Evolutionary conservation across 202 grass and related monocot species (phyloP), one percentile per base, ranked within the genome.

Genomic region (Bolboschoenoplectus hybrid): DNA sequence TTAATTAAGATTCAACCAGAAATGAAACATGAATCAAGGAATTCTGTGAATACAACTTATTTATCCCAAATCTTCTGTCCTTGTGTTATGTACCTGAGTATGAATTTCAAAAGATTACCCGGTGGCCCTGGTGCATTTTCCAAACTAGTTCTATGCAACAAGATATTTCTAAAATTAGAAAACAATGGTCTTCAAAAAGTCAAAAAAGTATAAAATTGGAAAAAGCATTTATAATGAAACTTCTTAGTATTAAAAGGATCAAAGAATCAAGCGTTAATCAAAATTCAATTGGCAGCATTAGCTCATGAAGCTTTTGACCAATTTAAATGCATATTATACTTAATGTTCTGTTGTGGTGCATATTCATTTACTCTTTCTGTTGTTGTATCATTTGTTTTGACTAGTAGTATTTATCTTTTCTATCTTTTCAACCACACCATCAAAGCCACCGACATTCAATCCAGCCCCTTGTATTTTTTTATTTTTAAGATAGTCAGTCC

Each of bases 281-380:
- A 51, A 74, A 32, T 74, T 50, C 4, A 74, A 74, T 32, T 70
- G 38, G 67, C 67, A 71, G 40, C 39, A 39, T 43, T 71, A 45
- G 2, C 13, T 46, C n/a, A 74, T 50, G 10, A 52, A 74, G 46
- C 10, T 74, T 32, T 57, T 40, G 4, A 39, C 51, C 35, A 60
- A 80, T 19, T n/a, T 58, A 41, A 60, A 20, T 41, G 36, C 75
- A 60, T 58, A 49, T 3, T 50, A 5, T 73, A 49, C 5, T 77
- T 79, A 43, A 1, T 11, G 19, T 80, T 36, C 1, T 80, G 36
- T 80, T 41, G 1, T 41, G 13, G 41, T 20, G 4, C 17, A 72
- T 72, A 14, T 16, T 73, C 12, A 14, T 74, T 2, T 43, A 58
- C 0, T 79, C 51, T 40, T 79, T 58, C 7, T 9, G 16, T 58